Conservation (phyloP, 805 yeast species). For the Saccharomycopsis guyanensis region DNA sequence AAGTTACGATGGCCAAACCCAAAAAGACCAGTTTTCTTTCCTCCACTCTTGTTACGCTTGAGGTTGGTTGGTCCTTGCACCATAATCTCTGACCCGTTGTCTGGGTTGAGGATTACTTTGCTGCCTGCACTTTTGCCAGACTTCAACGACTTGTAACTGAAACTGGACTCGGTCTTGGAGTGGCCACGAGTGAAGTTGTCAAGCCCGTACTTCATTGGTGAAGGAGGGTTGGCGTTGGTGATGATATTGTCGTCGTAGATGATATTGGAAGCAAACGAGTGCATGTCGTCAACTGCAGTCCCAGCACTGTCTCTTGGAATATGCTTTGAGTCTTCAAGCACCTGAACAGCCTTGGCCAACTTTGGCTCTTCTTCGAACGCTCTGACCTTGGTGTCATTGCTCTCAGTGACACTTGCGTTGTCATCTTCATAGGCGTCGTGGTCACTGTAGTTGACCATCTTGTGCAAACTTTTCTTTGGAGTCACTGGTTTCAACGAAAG, state of each 20-base stretch:
- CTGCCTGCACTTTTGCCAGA: conserved; percentile 5
- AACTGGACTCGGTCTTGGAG: conserved; percentile 13
- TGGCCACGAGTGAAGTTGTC: conserved; percentile 13
- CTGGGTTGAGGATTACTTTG: conserved; percentile 17
- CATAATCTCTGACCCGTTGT: conserved; percentile 20
- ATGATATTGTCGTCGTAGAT: conserved; percentile 19
- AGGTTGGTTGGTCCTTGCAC: conserved; percentile 16
- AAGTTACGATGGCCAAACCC: conserved; percentile 6
- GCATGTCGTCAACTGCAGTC: conserved; percentile 5
- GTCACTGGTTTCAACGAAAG: not conserved
- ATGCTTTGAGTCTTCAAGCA: not conserved
- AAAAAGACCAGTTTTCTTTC: conserved; percentile 5
- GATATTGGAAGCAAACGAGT: conserved; percentile 16
- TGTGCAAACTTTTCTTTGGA: not conserved
- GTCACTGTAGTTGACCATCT: not conserved
- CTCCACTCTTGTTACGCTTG: conserved; percentile 9
- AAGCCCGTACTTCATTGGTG: conserved; percentile 16
- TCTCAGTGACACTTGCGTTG: conserved; percentile 6
- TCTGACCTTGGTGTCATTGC: conserved; percentile 1
- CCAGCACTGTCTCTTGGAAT: not conserved
- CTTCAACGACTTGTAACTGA: conserved; percentile 8
- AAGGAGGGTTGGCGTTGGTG: conserved; percentile 21
- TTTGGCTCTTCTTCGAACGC: not conserved
- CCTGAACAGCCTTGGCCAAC: not conserved
- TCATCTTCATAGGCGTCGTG: conserved; percentile 4